These are phyloP conservation scores for Inga leiocalycina DNA, from an alignment of 306 rosid genomes.

Conservation along the genomic window DNA sequence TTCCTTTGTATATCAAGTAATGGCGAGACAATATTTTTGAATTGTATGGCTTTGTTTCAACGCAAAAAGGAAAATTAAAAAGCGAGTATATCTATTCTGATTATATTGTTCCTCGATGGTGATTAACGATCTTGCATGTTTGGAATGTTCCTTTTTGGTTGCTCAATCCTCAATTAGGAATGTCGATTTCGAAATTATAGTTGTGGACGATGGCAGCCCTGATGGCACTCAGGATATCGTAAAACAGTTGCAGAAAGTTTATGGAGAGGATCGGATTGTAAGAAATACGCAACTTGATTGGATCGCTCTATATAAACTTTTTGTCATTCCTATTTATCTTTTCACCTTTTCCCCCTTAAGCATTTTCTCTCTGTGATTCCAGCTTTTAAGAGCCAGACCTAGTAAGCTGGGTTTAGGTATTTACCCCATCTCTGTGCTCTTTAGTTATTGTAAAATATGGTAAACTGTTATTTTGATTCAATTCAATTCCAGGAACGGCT, in stretches of 20 bases:
- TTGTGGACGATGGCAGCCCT: conserved; percentile 97
- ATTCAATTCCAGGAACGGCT: conserved; percentile 81
- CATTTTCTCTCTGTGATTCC: conserved; percentile 29
- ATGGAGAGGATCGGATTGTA: conserved; percentile 90
- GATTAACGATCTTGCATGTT: conserved; percentile 19
- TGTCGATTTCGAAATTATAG: conserved; percentile 81
- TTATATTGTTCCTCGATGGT: background rate
- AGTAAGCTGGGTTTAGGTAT: conserved; percentile 91
- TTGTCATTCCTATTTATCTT: background rate
- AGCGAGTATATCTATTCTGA: background rate
- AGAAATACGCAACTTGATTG: conserved; percentile 33
- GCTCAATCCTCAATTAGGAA: conserved; percentile 50
- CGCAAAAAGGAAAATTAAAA: no score
- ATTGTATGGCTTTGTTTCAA: no score
- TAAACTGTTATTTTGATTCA: conserved; percentile 34
- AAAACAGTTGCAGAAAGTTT: conserved; percentile 78
- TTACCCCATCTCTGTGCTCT: conserved; percentile 25
- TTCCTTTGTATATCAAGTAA: background rate
- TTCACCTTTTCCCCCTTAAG: conserved; percentile 8
- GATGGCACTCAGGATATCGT: conserved; percentile 94
- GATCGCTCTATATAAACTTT: conserved; percentile 4
- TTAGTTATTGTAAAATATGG: background rate
- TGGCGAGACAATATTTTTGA: no score
- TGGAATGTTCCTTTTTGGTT: conserved; percentile 6
- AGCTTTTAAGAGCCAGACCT: conserved; percentile 88